phyloP scores from a whole-genome alignment of 2,329 filamentous ascomycete species.

The Elsinoe fawcettii region DNA sequence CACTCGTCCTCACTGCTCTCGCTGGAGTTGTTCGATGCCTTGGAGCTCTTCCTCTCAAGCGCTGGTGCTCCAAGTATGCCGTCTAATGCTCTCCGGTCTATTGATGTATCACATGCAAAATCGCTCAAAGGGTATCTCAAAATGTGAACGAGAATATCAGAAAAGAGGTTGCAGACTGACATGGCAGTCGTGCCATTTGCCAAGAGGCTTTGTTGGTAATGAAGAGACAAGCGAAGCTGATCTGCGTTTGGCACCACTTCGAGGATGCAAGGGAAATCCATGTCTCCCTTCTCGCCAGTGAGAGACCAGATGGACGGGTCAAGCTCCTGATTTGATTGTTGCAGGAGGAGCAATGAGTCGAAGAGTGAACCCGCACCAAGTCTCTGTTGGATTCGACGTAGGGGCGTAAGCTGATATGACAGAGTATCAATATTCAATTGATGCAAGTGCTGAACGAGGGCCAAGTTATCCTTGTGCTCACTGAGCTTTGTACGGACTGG shows the following conservation, averaged over 20 bases:
- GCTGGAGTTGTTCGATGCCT: background rate
- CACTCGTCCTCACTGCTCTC: conserved; percentile 31
- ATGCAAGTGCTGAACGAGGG: conserved; percentile 55
- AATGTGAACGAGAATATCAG: conserved; percentile 23
- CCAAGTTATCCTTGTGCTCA: conserved; percentile 42
- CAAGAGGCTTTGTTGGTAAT: conserved; percentile 43
- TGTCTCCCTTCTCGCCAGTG: conserved; percentile 48
- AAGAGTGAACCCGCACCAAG: conserved; percentile 52
- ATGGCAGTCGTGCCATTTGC: conserved; percentile 16
- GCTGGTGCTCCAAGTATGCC: background rate
- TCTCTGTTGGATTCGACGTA: conserved; percentile 58
- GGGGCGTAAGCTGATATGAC: conserved; percentile 64
- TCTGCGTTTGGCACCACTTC: conserved; percentile 35
- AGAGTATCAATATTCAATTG: conserved; percentile 54
- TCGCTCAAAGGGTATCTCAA: conserved; percentile 25
- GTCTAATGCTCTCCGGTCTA: background rate
- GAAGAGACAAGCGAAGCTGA: conserved; percentile 51
- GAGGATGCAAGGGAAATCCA: conserved; percentile 45
- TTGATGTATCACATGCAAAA: conserved; percentile 5
- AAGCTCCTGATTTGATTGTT: conserved; percentile 48
- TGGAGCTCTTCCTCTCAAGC: background rate
- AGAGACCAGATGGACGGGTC: conserved; percentile 45
- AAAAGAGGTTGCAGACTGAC: conserved; percentile 26
- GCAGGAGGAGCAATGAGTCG: conserved; percentile 72
- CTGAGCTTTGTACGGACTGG: conserved; percentile 57